Evolutionary conservation across 1,284 basidiomycete genomes (phyloP), one percentile per base, ranked within the genome.

Genomic region (Apiotrichum montevideense): DNA sequence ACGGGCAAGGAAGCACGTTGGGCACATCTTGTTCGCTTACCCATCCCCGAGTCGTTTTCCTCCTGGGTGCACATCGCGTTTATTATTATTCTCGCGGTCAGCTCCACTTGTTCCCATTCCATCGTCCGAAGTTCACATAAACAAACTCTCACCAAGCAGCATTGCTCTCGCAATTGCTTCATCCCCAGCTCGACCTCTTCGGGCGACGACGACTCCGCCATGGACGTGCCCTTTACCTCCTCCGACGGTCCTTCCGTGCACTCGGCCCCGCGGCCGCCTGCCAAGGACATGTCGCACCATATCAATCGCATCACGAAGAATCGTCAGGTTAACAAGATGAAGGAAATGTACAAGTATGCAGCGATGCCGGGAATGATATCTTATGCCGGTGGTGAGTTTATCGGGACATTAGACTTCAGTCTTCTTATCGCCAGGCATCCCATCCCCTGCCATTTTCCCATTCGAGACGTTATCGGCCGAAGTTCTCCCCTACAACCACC

Each of bases 221-320:
- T 53, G 52, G 52, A 53, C 33, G 33, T 42, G 10, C 29, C 45
- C 6, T 37, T 35, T 3, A 10, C 41, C n/a, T 10, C 9, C 14
- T 41, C n/a, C 9, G 13, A 32, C 11, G 43, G 32, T 10, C 45
- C 7, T 8, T 9, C 21, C 6, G 5, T 21, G 14, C 13, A 33
- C 6, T 35, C 14, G 5, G 32, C 34, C 21, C 14, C 35, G 35
- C 60, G 74, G 43, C 75, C 76, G 6, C 65, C 68, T 10, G 72
- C 85, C 1, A 75, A 83, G 56, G 84, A 85, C 70, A 72, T 85
- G 50, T 79, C 78, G 33, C 83, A 85, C 65, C 84, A 85, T 64
- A 67, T 86, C n/a, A 83, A 81, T 21, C 71, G 78, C 14, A 60
- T 86, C 37, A 77, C 85, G 3, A 80, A 78, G 59, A 79, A 81